Evolutionary conservation across 495 filamentous ascomycete species (phyloP), one percentile per base, ranked within the genome.

Genomic region (Patellaria atrata): DNA sequence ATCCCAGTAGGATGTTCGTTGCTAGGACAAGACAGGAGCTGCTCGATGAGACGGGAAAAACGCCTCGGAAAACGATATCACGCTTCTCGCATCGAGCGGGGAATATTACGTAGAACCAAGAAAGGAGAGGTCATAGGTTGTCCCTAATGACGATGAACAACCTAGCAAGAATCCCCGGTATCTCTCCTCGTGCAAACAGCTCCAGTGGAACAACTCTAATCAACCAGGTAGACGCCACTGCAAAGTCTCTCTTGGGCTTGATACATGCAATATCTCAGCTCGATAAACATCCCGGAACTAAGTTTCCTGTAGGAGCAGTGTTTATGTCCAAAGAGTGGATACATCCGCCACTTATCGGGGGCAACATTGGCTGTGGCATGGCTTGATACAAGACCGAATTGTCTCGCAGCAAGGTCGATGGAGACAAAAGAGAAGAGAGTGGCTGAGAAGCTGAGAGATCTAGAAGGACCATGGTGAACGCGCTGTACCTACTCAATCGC

Each of bases 281-380:
- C 2, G 58, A 61, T 30, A 26, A 60, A 0, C 58, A 60, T 28
- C 55, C 58, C 1, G 58, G 58, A 0, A 53, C 51, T 7, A 53
- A 57, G 27, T 60, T 54, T 15, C 57, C 58, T 1, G 54, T 60
- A 11, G 57, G 58, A 3, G 54, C 56, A 7, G 47, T 55, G 1
- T 60, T 60, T 22, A 42, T 59, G 10, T 56, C 51, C 3, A 48
- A 49, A 19, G 46, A 37, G 7, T 59, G 51, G 32, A 50, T 61
- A 16, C 54, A 59, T 26, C 58, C 58, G 6, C 51, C 58, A n/a
- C 35, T 61, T 2, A 58, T 61, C 7, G 58, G 58, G 7, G 45
- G 57, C 8, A 57, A 61, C 30, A 60, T 61, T 31, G 58, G 55
- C 6, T 61, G 58, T 25, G 58, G 58, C 0, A 61, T 60, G 58